Evolutionary conservation across 2,329 filamentous ascomycete species (phyloP).

Genomic region (Coniochaeta sp.): DNA sequence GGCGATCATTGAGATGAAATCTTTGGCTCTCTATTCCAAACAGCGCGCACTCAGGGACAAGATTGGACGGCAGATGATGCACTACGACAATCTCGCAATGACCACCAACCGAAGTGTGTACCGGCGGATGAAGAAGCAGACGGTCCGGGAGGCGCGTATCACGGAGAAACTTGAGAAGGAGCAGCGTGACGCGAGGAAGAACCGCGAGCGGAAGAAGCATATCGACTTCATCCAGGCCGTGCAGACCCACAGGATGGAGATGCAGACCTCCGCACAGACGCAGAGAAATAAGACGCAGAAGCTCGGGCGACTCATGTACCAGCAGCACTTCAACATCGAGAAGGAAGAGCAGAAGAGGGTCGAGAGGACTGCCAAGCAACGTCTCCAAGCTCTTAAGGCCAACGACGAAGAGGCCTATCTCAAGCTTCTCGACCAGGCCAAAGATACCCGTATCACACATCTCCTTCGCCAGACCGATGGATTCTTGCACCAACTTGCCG

Average conservation of each 20-base stretch:
- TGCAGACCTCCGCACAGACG: constrained; percentile 57
- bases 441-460: constrained; percentile 98
- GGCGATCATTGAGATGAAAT: constrained; percentile 92
- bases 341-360: constrained; percentile 99
- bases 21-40: constrained; percentile 77
- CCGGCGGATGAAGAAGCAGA: constrained; percentile 95
- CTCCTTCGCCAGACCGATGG: constrained; percentile 94
- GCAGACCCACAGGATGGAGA: constrained; percentile 70
- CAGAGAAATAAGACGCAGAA: constrained; percentile 74
- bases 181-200: constrained; percentile 91
- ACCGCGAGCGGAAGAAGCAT: constrained; percentile 96
- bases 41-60: constrained; percentile 80
- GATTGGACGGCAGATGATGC: constrained; percentile 85
- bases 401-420: constrained; percentile 99
- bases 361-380: constrained; percentile 95
- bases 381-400: constrained; percentile 96
- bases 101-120: constrained; percentile 89
- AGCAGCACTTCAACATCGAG: constrained; percentile 91
- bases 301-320: constrained; percentile 80
- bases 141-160: constrained; percentile 86
- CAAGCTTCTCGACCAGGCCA: constrained; percentile 94
- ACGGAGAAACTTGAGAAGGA: constrained; percentile 99
- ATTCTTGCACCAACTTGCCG: constrained; percentile 91
- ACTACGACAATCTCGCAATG: constrained; percentile 94
- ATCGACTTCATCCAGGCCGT: constrained; percentile 85